These are phyloP conservation scores for Hypoxylon perforatum DNA, from an alignment of 495 filamentous ascomycete genomes.

Conservation along the genomic window DNA sequence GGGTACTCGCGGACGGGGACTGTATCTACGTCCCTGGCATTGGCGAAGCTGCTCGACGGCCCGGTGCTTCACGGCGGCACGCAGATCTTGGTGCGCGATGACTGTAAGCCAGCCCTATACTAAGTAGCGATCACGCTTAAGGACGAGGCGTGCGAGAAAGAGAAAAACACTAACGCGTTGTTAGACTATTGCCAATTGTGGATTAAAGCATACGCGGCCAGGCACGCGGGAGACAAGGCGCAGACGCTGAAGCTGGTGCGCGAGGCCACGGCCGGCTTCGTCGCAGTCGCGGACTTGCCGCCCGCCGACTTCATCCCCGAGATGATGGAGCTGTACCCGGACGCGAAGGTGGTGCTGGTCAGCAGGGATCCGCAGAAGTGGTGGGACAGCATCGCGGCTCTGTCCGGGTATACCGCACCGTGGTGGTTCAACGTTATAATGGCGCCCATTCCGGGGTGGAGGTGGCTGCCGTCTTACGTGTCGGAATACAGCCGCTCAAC, in stretches of 20 bases:
- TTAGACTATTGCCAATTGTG: slow-evolving; percentile 43
- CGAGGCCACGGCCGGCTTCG: slow-evolving; percentile 48
- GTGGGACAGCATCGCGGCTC: slow-evolving; percentile 45
- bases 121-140: not conserved
- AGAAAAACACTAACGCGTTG: slow-evolving; percentile 7
- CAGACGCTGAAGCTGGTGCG: slow-evolving; percentile 42
- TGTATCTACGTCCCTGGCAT: slow-evolving; percentile 58
- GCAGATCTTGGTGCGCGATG: slow-evolving; percentile 44
- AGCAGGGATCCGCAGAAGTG: slow-evolving; percentile 44
- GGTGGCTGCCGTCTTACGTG: slow-evolving; percentile 36
- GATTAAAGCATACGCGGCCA: slow-evolving; percentile 42
- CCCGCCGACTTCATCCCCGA: slow-evolving; percentile 47
- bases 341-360: slow-evolving; percentile 52
- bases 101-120: slow-evolving; percentile 30
- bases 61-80: slow-evolving; percentile 54
- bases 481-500: slow-evolving; percentile 40
- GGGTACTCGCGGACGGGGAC: slow-evolving; percentile 64
- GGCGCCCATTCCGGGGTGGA: slow-evolving; percentile 44
- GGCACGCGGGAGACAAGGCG: slow-evolving; percentile 39
- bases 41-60: slow-evolving; percentile 56
- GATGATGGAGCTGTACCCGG: slow-evolving; percentile 51
- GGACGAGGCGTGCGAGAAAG: not conserved
- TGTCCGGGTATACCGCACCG: slow-evolving; percentile 35
- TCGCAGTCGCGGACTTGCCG: slow-evolving; percentile 48
- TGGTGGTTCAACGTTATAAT: slow-evolving; percentile 43